phyloP scores from a whole-genome alignment of 2,329 filamentous ascomycete species.

The Hypoxylon sp. region DNA sequence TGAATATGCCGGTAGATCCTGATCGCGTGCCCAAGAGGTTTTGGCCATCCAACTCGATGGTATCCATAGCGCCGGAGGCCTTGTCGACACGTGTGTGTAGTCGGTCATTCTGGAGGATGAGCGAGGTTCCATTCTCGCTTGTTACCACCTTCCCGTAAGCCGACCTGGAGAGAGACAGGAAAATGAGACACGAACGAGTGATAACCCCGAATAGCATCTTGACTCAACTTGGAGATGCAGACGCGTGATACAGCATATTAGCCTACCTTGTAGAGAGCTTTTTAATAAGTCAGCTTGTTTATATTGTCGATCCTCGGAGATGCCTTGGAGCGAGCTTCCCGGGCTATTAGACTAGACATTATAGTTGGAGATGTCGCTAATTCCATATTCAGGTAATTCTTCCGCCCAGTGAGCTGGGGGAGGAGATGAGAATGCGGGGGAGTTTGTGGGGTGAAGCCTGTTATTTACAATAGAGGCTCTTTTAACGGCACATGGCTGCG shows the following conservation, averaged over 20 bases:
- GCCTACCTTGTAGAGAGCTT: constrained; percentile 27
- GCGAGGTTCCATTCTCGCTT: constrained; percentile 47
- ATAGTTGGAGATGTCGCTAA: constrained; percentile 13
- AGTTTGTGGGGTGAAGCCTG: constrained; percentile 30
- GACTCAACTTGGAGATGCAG: constrained; percentile 20
- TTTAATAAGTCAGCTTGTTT: constrained; percentile 33
- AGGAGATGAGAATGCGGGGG: constrained; percentile 32
- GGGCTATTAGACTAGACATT: constrained; percentile 11
- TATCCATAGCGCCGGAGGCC: constrained; percentile 49
- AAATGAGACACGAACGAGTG: constrained; percentile 21
- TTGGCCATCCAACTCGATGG: constrained; percentile 49
- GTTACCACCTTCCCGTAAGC: constrained; percentile 42
- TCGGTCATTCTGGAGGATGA: constrained; percentile 51
- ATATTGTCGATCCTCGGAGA: constrained; percentile 34
- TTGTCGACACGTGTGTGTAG: constrained; percentile 51
- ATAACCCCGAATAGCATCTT: constrained; percentile 31
- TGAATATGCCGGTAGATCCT: constrained; percentile 61
- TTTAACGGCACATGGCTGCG: constrained; percentile 31
- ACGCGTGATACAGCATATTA: constrained; percentile 32
- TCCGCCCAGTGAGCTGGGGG: constrained; percentile 29
- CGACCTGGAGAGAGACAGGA: constrained; percentile 23
- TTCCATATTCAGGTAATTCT: constrained; percentile 30
- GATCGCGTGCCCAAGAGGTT: constrained; percentile 60
- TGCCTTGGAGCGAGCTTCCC: constrained; percentile 27
- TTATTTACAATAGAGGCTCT: constrained; percentile 22